Conservation (phyloP, 441 rosid genomes). For the Gossypium trilobum region DNA sequence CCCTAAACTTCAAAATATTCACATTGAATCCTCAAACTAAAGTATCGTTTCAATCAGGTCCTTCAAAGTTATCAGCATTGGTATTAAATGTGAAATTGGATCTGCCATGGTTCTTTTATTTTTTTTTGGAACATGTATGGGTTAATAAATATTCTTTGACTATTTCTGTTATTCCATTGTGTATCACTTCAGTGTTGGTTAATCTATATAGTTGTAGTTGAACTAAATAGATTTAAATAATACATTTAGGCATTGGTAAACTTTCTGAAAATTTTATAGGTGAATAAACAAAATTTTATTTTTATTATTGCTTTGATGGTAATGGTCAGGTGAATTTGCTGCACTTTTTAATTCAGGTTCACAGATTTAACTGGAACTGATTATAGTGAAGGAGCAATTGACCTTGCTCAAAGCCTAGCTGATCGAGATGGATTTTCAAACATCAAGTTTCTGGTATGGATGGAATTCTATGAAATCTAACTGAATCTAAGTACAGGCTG, state of each 20-base stretch:
- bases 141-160: neutral
- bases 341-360: conserved; percentile 43
- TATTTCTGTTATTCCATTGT: neutral
- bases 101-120: neutral
- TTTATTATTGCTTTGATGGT: neutral
- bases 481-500: neutral
- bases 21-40: neutral
- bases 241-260: neutral
- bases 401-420: conserved; percentile 76
- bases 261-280: neutral
- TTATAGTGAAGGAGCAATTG: conserved; percentile 80
- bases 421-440: conserved; percentile 60
- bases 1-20: neutral
- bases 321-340: neutral
- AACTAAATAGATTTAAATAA: neutral
- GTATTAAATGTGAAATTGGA: neutral
- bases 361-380: conserved; percentile 79
- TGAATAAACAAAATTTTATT: neutral
- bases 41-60: neutral
- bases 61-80: neutral
- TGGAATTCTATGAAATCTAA: conserved; percentile 10
- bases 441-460: conserved; percentile 64
- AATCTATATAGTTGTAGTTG: neutral
- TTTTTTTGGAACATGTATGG: neutral
- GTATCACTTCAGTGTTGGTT: neutral